Percentiles rank a stretch among this genome's conserved stretches.
Conservation (phyloP, 495 filamentous ascomycete species). For the Apiosordaria backusii region DNA sequence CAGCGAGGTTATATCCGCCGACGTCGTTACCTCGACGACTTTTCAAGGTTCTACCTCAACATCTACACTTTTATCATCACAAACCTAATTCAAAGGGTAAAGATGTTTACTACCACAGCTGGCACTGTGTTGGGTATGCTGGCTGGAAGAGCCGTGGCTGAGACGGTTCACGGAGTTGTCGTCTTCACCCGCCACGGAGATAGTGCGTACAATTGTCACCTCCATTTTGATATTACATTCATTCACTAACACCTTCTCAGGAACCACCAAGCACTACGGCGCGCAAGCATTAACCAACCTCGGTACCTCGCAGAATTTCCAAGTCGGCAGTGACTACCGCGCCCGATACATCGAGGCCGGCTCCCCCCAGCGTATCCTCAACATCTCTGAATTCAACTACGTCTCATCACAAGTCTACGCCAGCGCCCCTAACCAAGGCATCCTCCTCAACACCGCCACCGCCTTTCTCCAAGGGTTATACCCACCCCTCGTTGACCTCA, state of each 20-base stretch:
- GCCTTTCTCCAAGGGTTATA: conserved; percentile 27
- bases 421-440: conserved; percentile 20
- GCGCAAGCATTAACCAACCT: conserved; percentile 19
- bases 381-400: conserved; percentile 22
- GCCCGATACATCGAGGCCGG: conserved; percentile 16
- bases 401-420: conserved; percentile 22
- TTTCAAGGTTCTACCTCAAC: too few species aligned
- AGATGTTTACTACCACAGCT: not conserved
- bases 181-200: conserved; percentile 26
- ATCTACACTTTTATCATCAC: not conserved
- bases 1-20: not conserved
- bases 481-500: conserved; percentile 18
- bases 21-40: not conserved
- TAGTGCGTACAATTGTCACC: conserved; percentile 15
- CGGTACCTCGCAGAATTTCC: conserved; percentile 19
- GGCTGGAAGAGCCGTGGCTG: conserved; percentile 10
- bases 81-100: not conserved
- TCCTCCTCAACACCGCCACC: conserved; percentile 26
- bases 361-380: conserved; percentile 22
- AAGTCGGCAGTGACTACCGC: conserved; percentile 20
- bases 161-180: conserved; percentile 23
- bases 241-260: conserved; percentile 1
- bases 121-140: not conserved
- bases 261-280: conserved; percentile 25
- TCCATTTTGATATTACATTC: not conserved